Evolutionary conservation across 2,329 filamentous ascomycete genomes (phyloP).

Genomic region (Lachnellula cervina): DNA sequence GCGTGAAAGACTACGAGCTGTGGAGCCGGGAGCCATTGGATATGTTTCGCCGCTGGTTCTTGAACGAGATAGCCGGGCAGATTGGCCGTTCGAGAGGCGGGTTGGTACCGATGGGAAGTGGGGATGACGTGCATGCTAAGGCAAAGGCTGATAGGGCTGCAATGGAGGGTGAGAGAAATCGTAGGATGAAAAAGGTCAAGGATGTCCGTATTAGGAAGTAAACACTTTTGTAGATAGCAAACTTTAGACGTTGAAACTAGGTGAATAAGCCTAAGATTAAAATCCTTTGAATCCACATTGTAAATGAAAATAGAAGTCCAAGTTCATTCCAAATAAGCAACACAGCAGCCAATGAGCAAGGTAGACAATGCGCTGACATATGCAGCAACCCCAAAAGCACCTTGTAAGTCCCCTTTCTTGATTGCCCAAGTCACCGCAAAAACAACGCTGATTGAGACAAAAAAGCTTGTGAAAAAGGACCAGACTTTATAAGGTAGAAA

Average conservation of each 20-base stretch:
- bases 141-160: background rate
- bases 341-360: background rate
- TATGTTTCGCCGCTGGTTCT: background rate
- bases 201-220: no score
- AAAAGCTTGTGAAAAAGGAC: background rate
- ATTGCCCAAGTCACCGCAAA: background rate
- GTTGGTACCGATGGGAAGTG: background rate
- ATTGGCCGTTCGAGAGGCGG: background rate
- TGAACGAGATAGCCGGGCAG: background rate
- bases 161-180: no score
- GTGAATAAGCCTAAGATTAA: no score
- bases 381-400: background rate
- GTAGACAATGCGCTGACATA: background rate
- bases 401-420: background rate
- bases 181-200: no score
- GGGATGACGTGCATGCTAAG: background rate
- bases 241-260: no score
- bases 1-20: background rate
- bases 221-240: no score
- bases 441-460: background rate
- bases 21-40: background rate
- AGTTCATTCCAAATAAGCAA: background rate
- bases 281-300: no score
- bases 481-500: conserved; percentile 1
- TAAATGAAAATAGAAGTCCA: no score